Conservation (phyloP, 805 yeast genomes). For the Candida ortonii region DNA sequence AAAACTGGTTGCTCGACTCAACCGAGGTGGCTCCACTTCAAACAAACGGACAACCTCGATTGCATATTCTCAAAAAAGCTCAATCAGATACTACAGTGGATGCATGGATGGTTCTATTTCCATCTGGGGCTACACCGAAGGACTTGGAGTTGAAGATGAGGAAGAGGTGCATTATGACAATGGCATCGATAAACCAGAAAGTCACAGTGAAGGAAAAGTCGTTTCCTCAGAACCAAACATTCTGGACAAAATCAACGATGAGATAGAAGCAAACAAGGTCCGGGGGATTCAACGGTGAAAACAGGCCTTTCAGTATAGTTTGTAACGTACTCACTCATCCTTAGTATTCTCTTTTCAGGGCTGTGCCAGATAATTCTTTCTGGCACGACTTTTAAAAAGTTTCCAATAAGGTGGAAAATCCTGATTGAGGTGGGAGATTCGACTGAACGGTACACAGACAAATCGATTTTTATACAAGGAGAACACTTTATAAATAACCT, state of each 20-base stretch:
- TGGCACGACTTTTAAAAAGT: slow-evolving; percentile 7
- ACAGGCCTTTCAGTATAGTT: too few relatives aligned
- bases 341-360: too few relatives aligned
- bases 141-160: slow-evolving; percentile 10
- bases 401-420: too few relatives aligned
- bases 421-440: too few relatives aligned
- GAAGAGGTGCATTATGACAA: slow-evolving; percentile 19
- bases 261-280: slow-evolving; percentile 27
- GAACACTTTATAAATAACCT: too few relatives aligned
- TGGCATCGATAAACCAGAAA: slow-evolving; percentile 11
- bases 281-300: background rate
- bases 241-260: slow-evolving; percentile 29
- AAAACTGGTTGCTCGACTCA: slow-evolving; percentile 55
- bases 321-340: too few relatives aligned
- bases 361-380: too few relatives aligned
- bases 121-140: slow-evolving; percentile 48
- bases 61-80: slow-evolving; percentile 43
- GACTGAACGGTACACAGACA: too few relatives aligned
- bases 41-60: slow-evolving; percentile 52
- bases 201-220: slow-evolving; percentile 3
- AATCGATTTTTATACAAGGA: too few relatives aligned
- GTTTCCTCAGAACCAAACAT: slow-evolving; percentile 10
- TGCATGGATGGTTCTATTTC: slow-evolving; percentile 65
- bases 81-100: slow-evolving; percentile 54
- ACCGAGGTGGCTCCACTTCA: slow-evolving; percentile 35